Evolutionary conservation across 169 alveolate genomes (phyloP), one percentile per base, ranked within the genome.

Genomic region (Plasmodium gonderi): DNA sequence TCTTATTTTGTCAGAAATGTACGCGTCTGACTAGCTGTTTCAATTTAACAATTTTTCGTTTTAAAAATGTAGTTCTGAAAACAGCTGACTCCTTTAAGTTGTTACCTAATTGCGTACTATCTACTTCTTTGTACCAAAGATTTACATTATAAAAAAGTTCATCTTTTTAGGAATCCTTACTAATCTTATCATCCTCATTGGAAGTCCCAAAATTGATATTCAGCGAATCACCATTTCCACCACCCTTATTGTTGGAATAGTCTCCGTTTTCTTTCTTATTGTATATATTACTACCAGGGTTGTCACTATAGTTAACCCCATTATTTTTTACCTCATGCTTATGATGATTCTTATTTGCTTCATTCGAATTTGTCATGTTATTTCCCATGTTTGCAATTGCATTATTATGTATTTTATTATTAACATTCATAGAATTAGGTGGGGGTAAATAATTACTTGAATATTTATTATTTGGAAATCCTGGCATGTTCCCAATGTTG

Each of bases 381-480:
- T 42, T 69, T 69, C 17, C 44, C 49, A 38, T 31, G 44, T 69
- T 33, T 69, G 26, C 31, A 69, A 33, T 69, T 6, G 7, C 33
- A 49, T 47, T 11, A 78, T 45, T 78, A 31, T 11, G 12, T 17
- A 29, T 78, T 40, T 78, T 78, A n/a, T 64, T 64, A 47, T 44
- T 65, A 44, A 33, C 23, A 20, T 80, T 67, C 45, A 80, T 40
- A 9, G 60, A 11, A 26, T 80, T 80, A 23, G 91, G 51, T 3
- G 45, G 12, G 17, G 67, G 9, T 3, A 29, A n/a, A n/a, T 68
- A 9, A 23, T 14, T 68, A 67, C 33, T 36, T 44, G 78, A 33
- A 60, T 51, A 38, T 33, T 79, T 60, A 51, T 4, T 31, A 17
- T 69, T 3, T 38, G 1, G 33, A 60, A 60, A 17, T 6, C 72